phyloP scores from a whole-genome alignment of 1,284 basidiomycete genomes.

The Moesziomyces sp. region DNA sequence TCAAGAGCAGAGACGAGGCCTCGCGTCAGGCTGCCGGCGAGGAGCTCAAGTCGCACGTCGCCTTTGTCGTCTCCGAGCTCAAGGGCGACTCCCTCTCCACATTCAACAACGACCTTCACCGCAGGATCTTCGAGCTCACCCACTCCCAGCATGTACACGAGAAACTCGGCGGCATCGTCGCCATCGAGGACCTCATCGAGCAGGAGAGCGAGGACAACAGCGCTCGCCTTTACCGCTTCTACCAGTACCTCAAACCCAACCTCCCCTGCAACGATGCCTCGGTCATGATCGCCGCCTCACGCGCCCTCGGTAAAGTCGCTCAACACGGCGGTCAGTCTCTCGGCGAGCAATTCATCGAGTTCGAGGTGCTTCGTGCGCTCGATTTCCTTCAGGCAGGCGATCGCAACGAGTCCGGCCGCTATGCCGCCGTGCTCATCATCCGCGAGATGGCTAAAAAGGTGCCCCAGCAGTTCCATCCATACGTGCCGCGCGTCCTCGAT shows the following conservation, averaged over 20 bases:
- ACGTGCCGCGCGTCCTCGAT: conserved; percentile 63
- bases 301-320: conserved; percentile 83
- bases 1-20: conserved; percentile 59
- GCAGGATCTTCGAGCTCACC: conserved; percentile 81
- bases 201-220: conserved; percentile 62
- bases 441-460: conserved; percentile 66
- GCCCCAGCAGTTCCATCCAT: conserved; percentile 65
- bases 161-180: conserved; percentile 82
- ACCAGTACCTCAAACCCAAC: conserved; percentile 88
- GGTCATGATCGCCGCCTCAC: conserved; percentile 88
- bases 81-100: conserved; percentile 60
- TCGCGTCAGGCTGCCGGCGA: conserved; percentile 54
- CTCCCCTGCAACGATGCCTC: conserved; percentile 84
- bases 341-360: conserved; percentile 87
- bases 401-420: conserved; percentile 69
- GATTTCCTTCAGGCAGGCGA: conserved; percentile 73
- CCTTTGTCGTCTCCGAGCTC: conserved; percentile 59
- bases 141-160: conserved; percentile 80
- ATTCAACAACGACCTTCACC: conserved; percentile 73
- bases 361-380: conserved; percentile 82
- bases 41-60: conserved; percentile 60
- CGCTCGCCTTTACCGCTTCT: conserved; percentile 84
- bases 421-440: conserved; percentile 68
- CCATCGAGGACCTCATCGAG: conserved; percentile 72
- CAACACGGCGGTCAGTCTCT: conserved; percentile 82